Base-by-base conservation (phyloP, 2,329 filamentous ascomycete genomes). In the Colletotrichum nymphaeae region DNA sequence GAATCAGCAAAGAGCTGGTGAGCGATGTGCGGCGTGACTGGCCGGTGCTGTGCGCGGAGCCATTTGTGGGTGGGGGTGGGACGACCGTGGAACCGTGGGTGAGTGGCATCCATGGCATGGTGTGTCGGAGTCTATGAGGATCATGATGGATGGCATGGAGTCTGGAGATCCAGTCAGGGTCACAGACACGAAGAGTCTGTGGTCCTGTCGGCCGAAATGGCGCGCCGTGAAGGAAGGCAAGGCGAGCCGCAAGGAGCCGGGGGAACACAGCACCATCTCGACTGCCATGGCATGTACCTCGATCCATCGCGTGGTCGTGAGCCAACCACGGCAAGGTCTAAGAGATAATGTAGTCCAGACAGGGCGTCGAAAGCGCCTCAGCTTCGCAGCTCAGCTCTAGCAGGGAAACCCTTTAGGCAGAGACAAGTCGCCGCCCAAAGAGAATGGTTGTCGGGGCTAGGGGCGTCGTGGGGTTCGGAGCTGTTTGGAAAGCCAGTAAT, bases 301-400 rank as follows among this genome's bases (percentile, higher is more conserved):
- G 32, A 59, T 69, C 59, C 65, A 59, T 55, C 26, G n/a, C 24
- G 37, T 55, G 16, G 26, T 62, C 56, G 53, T 53, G 28, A 26
- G 6, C 59, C 55, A 69, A 69, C 70, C 59, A 60, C 69, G 59
- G 42, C 35, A 32, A 63, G 52, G 55, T 42, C 59, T 70, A 46
- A 42, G 7, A 49, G 49, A 57, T 57, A 30, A 19, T 57, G 28
- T 52, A 56, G 59, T 37, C 42, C 30, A 55, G 55, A 63, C 26
- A 42, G 71, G 42, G 59, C 37, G 71, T 66, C 56, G 67, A 57
- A 72, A 67, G 62, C 65, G 56, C 63, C 62, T 67, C 59, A 53
- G 66, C 53, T 72, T 55, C 59, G 65, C 65, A 72, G 58, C 53
- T 64, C 26, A 72, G 58, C 58, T 64, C 26, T 52, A 57, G 59